Evolutionary conservation across 345 rosid species (phyloP).

Genomic region (Pistacia integerrima): DNA sequence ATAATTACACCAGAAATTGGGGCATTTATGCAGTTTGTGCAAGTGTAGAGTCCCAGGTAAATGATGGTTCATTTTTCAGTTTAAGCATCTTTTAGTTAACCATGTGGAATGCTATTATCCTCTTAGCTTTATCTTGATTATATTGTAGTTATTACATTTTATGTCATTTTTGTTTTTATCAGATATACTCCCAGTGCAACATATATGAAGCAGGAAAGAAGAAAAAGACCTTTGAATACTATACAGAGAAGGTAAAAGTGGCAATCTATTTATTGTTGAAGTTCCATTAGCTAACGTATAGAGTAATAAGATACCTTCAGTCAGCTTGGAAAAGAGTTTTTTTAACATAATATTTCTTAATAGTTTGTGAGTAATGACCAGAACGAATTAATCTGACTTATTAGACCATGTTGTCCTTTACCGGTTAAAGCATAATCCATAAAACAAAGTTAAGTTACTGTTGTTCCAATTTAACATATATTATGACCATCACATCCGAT

Average conservation of each 20-base stretch:
- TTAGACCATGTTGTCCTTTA: too few relatives aligned
- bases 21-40: slow-evolving; percentile 90
- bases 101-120: neutral
- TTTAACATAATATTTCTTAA: too few relatives aligned
- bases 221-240: slow-evolving; percentile 81
- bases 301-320: too few relatives aligned
- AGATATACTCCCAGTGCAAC: slow-evolving; percentile 93
- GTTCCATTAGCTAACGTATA: neutral
- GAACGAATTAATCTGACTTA: too few relatives aligned
- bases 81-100: neutral
- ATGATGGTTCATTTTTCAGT: neutral
- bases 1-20: slow-evolving; percentile 92
- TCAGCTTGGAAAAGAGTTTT: too few relatives aligned
- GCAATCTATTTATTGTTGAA: slow-evolving; percentile 1
- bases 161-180: slow-evolving; percentile 7
- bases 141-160: neutral
- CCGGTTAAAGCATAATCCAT: too few relatives aligned
- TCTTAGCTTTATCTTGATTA: neutral
- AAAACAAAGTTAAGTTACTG: too few relatives aligned
- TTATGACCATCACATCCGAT: too few relatives aligned
- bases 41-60: slow-evolving; percentile 90
- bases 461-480: too few relatives aligned
- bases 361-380: too few relatives aligned
- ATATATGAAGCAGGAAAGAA: slow-evolving; percentile 90
- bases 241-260: slow-evolving; percentile 69